A percentile compares a stretch with the other conserved stretches of the same genome.
phyloP scores from a whole-genome alignment of 345 rosid species.

The Barbarea vulgaris region DNA sequence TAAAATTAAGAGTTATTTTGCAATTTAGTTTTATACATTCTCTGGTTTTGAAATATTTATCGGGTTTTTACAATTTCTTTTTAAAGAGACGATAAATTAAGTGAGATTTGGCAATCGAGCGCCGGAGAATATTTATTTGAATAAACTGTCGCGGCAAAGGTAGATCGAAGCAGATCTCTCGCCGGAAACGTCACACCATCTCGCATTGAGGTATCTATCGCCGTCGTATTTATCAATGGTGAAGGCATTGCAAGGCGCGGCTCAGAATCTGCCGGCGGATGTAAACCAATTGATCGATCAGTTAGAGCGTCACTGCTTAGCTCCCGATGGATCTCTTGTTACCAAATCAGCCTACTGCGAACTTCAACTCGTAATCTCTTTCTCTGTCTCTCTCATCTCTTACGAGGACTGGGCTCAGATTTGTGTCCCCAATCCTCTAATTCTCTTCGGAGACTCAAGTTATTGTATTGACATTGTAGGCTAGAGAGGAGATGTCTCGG shows the following conservation, averaged over 20 bases:
- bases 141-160: constrained; percentile 27
- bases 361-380: constrained; percentile 73
- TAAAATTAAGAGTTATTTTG: neutral
- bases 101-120: neutral
- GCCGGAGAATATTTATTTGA: constrained; percentile 6
- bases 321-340: constrained; percentile 93
- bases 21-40: too few relatives aligned
- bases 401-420: neutral
- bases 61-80: too few relatives aligned
- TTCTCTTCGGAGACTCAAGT: constrained; percentile 5
- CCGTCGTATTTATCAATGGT: constrained; percentile 48
- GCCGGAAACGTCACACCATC: constrained; percentile 20
- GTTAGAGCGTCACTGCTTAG: constrained; percentile 95
- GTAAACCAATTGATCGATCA: constrained; percentile 82
- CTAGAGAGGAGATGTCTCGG: constrained; percentile 92
- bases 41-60: too few relatives aligned
- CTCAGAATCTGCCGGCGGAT: constrained; percentile 74
- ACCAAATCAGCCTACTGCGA: constrained; percentile 85
- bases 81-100: neutral
- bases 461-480: constrained; percentile 50
- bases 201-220: neutral
- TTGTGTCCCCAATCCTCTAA: constrained; percentile 13
- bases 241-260: constrained; percentile 61
- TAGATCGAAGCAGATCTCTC: constrained; percentile 32
- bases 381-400: neutral